Conservation (phyloP, 1,284 basidiomycete genomes). For the Ustilago shanxiensis region DNA sequence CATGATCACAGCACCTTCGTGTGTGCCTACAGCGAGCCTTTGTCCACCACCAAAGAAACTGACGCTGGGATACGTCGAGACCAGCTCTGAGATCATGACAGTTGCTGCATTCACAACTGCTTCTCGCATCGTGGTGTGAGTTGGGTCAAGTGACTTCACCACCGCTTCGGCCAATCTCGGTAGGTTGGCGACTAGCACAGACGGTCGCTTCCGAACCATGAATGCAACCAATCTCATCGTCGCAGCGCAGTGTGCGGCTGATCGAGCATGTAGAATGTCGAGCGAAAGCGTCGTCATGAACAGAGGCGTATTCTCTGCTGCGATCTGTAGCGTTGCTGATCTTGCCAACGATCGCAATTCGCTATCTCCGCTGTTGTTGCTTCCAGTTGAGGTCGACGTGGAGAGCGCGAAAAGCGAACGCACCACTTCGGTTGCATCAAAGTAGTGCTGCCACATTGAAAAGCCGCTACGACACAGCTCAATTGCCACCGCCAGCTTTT, state of each 20-base stretch:
- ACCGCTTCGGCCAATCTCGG: slow-evolving; percentile 93
- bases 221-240: slow-evolving; percentile 95
- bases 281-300: slow-evolving; percentile 95
- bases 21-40: slow-evolving; percentile 90
- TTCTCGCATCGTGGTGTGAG: slow-evolving; percentile 83
- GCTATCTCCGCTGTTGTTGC: slow-evolving; percentile 19
- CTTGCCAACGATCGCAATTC: slow-evolving; percentile 74
- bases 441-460: slow-evolving; percentile 91
- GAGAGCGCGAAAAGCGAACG: slow-evolving; percentile 82
- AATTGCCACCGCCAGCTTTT: slow-evolving; percentile 78
- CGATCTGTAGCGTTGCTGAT: slow-evolving; percentile 85
- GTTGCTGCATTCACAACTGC: slow-evolving; percentile 91
- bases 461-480: slow-evolving; percentile 92
- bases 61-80: slow-evolving; percentile 85
- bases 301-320: slow-evolving; percentile 83
- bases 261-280: slow-evolving; percentile 86
- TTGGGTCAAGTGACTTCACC: slow-evolving; percentile 95
- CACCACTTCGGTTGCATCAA: slow-evolving; percentile 90
- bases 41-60: slow-evolving; percentile 89
- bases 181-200: slow-evolving; percentile 84
- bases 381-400: slow-evolving; percentile 17
- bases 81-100: slow-evolving; percentile 83
- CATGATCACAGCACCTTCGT: slow-evolving; percentile 85
- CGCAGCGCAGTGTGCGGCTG: slow-evolving; percentile 83
- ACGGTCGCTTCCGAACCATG: slow-evolving; percentile 80